These are phyloP conservation scores for Articulospora tetracladia DNA, from an alignment of 495 filamentous ascomycete genomes.

Conservation along the genomic window DNA sequence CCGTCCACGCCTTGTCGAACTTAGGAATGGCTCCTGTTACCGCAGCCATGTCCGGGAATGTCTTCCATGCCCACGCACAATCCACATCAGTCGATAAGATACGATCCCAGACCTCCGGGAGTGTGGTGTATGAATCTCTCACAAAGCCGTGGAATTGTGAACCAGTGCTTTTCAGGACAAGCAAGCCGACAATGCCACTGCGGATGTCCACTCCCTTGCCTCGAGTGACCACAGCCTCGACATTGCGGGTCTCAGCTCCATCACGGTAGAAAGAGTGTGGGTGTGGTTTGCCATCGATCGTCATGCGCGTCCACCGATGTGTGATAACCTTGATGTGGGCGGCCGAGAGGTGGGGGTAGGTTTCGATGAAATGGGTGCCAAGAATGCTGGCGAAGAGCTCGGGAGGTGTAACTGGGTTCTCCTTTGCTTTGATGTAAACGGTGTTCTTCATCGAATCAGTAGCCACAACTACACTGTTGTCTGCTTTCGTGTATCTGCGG, in stretches of 20 bases:
- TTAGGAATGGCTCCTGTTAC: conserved; percentile 58
- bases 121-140: conserved; percentile 86
- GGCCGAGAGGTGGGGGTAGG: conserved; percentile 79
- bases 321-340: conserved; percentile 77
- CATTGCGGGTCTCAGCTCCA: conserved; percentile 79
- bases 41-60: conserved; percentile 60
- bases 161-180: conserved; percentile 95
- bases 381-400: conserved; percentile 87
- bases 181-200: conserved; percentile 67
- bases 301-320: conserved; percentile 91
- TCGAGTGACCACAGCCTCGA: conserved; percentile 48
- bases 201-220: conserved; percentile 59
- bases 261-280: conserved; percentile 96
- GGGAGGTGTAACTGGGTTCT: conserved; percentile 87
- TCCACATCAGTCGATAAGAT: conserved; percentile 93
- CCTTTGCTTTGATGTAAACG: conserved; percentile 89
- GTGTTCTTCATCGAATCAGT: conserved; percentile 99
- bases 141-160: conserved; percentile 95
- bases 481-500: conserved; percentile 78
- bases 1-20: conserved; percentile 77
- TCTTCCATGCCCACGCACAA: conserved; percentile 78
- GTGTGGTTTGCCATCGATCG: conserved; percentile 82
- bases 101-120: conserved; percentile 88
- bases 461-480: conserved; percentile 93
- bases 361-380: conserved; percentile 81